Conservation (phyloP, 331 rosid species). For the Phaseolus coccineus region DNA sequence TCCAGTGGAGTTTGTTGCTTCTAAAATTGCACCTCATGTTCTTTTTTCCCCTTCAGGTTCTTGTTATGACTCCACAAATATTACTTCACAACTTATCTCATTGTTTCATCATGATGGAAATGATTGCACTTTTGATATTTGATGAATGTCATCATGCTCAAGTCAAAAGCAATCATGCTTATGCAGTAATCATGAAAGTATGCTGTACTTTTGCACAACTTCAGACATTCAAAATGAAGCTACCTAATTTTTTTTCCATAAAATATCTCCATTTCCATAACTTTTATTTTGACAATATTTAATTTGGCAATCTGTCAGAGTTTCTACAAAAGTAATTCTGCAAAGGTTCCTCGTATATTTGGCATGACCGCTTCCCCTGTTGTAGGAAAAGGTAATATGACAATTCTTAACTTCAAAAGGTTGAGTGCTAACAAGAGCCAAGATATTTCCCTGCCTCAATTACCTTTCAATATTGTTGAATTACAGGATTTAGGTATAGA, state of each 20-base stretch:
- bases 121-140: slow-evolving; percentile 82
- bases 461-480: slow-evolving; percentile 21
- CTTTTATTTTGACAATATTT: slow-evolving; percentile 34
- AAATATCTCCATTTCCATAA: slow-evolving; percentile 14
- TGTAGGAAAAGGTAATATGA: slow-evolving; percentile 83
- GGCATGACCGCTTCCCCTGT: slow-evolving; percentile 99
- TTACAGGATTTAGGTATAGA: background rate
- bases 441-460: slow-evolving; percentile 23
- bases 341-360: slow-evolving; percentile 83
- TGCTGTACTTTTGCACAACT: slow-evolving; percentile 40
- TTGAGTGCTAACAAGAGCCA: slow-evolving; percentile 7
- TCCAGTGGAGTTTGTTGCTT: slow-evolving; percentile 35
- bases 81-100: slow-evolving; percentile 71
- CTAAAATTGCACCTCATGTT: background rate
- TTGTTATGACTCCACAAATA: slow-evolving; percentile 91
- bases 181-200: slow-evolving; percentile 93
- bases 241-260: slow-evolving; percentile 25
- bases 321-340: slow-evolving; percentile 53
- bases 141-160: slow-evolving; percentile 99
- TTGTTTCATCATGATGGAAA: slow-evolving; percentile 83
- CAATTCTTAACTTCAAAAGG: slow-evolving; percentile 30
- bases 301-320: slow-evolving; percentile 54
- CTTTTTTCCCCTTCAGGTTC: slow-evolving; percentile 66
- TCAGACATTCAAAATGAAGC: slow-evolving; percentile 24
- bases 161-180: slow-evolving; percentile 84